Evolutionary conservation across 208 protist genomes (phyloP).

Genomic region (Crithidia bombi): DNA sequence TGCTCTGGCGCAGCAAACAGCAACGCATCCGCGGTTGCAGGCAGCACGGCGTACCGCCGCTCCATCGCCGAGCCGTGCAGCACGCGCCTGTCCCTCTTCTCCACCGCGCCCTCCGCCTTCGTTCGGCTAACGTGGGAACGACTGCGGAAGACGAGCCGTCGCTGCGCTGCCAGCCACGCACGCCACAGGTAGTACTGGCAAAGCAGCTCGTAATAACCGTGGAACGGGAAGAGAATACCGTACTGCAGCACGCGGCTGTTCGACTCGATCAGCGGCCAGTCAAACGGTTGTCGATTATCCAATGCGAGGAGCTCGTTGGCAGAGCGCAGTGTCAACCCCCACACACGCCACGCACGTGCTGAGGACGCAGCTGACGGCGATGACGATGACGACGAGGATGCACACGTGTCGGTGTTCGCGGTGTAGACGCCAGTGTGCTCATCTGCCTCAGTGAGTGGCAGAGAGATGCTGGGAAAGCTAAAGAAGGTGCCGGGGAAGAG

Average conservation of each 20-base stretch:
- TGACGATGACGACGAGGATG: background rate
- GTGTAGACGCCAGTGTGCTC: background rate
- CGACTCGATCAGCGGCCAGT: slow-evolving; percentile 72
- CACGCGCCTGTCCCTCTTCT: slow-evolving; percentile 9
- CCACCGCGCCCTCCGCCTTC: background rate
- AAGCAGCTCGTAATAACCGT: slow-evolving; percentile 72
- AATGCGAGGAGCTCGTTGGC: slow-evolving; percentile 66
- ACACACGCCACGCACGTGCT: slow-evolving; percentile 54
- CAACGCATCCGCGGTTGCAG: slow-evolving; percentile 44
- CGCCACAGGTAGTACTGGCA: slow-evolving; percentile 44
- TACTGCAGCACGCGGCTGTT: slow-evolving; percentile 61
- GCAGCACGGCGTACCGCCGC: slow-evolving; percentile 44
- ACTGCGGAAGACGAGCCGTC: background rate
- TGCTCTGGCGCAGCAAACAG: slow-evolving; percentile 64
- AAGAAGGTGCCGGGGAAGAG: slow-evolving; percentile 56
- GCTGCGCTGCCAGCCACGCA: slow-evolving; percentile 24
- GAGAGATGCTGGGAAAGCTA: slow-evolving; percentile 52
- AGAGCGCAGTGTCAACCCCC: slow-evolving; percentile 69
- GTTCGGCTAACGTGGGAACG: background rate
- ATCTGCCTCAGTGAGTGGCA: slow-evolving; percentile 9
- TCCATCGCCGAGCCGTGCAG: slow-evolving; percentile 31
- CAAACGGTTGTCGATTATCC: slow-evolving; percentile 44
- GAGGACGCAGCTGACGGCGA: background rate
- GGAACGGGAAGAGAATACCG: slow-evolving; percentile 56
- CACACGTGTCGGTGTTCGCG: background rate